These are phyloP conservation scores for Ustulina deusta DNA, from an alignment of 2,329 filamentous ascomycete species.

Conservation along the genomic window DNA sequence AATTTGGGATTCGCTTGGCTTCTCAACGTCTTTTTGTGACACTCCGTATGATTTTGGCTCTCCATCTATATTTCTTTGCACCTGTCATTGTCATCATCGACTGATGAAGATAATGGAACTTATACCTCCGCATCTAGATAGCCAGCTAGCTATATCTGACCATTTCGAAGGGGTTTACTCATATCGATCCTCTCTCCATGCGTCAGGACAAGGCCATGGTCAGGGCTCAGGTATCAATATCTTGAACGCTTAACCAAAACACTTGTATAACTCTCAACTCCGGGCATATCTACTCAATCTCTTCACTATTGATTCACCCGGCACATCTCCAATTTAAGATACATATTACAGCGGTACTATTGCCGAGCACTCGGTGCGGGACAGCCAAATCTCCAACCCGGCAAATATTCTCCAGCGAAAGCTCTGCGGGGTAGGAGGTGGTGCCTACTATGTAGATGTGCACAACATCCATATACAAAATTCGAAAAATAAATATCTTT, in stretches of 20 bases:
- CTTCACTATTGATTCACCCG: neutral
- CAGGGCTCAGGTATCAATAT: neutral
- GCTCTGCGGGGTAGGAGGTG: slow-evolving; percentile 30
- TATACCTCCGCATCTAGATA: neutral
- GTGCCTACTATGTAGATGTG: neutral
- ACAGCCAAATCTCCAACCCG: slow-evolving; percentile 31
- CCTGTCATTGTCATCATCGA: neutral
- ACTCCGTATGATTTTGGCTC: neutral
- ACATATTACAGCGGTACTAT: slow-evolving; percentile 3
- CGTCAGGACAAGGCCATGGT: neutral
- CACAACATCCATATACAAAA: neutral
- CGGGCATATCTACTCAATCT: neutral
- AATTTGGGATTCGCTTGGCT: neutral
- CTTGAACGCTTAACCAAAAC: neutral
- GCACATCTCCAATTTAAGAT: neutral
- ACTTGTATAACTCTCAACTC: neutral
- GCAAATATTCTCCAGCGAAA: slow-evolving; percentile 16
- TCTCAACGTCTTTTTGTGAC: neutral
- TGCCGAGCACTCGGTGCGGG: slow-evolving; percentile 31
- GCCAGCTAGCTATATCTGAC: neutral
- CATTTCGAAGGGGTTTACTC: neutral
- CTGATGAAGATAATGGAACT: neutral
- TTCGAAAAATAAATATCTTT: neutral
- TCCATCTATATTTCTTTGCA: neutral
- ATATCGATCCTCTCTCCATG: neutral